Base-by-base conservation (phyloP, 768 basidiomycete species). In the Podaxis sp. region DNA sequence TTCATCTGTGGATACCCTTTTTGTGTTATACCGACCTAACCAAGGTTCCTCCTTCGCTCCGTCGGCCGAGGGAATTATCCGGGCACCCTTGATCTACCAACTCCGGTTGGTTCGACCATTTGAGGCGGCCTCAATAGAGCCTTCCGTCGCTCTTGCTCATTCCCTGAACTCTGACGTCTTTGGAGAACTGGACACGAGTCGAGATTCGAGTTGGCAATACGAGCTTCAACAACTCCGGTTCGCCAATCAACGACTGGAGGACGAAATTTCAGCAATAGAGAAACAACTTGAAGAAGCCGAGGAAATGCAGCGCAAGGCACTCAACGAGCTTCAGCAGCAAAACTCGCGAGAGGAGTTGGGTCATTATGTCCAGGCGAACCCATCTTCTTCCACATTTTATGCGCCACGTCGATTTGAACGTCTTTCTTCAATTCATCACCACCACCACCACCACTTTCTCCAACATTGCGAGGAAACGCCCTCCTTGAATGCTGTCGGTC, bases 131-230 rank as follows among this genome's bases (percentile, higher is more conserved):
- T 59, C 56, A 7, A 40, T 59, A 5, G 46, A 47, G 5, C 42
- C 52, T 21, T 58, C 50, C 42, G 14, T 53, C 2, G 36, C 28
- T 23, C 62, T 52, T 14, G 50, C 47, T 27, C 53, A 47, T 25
- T 13, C 35, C 23, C 23, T 40, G 37, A 32, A 21, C 25, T 36
- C 44, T 37, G 38, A 60, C 23, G 46, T 52, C 36, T 38, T 2
- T 68, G 64, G 46, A 42, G 90, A 91, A 70, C 79, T 95, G 13
- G 85, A 89, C 46, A 79, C 82, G 0, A 71, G 74, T 13, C 76
- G 88, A 4, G 87, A 83, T 10, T 88, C 88, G 35, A 93, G 91
- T 64, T 97, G 95, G 94, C 94, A 96, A 75, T 96, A 93, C 66
- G 92, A 94, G 74, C 77, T 95, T 51, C 89, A 93, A 73, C 91